Evolutionary conservation across 164 flowering plant species (phyloP), one percentile per base, ranked within the genome.

Genomic region (Dillenia suffruticosa): DNA sequence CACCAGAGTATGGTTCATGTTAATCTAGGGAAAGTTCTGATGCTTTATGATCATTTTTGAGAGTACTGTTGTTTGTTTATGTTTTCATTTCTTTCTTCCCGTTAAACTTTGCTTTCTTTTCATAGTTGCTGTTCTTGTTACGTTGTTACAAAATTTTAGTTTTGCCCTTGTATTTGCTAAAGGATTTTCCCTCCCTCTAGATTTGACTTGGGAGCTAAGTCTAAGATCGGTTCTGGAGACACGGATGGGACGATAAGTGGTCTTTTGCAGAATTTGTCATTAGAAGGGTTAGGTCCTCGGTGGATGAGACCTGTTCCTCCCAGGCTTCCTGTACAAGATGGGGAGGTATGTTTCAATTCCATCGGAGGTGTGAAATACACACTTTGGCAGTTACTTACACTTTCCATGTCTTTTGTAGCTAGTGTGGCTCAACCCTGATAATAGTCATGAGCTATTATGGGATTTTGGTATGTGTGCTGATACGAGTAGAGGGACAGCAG

Each of bases 381-480:
- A 13, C 57, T 55, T 65, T 69, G 65, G 26, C 3, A 26, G 40
- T 26, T 26, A 44, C 58, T 72, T 48, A 58, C 40, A 32, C 58
- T 64, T 61, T 51, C 10, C 40, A 52, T 52, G 43, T 46, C 8
- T 67, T 53, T 57, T 74, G 46, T 89, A 94, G 99, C 83, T 91
- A 68, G 78, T 82, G 65, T 95, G 97, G 97, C 84, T 95, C 53
- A 88, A 86, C 72, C 94, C 89, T 59, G 97, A 85, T 55, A 89
- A 82, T 68, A 84, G 76, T 70, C 96, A 92, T 74, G 97, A 92
- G 72, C 90, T 90, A 46, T 63, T 81, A 54, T 95, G 99, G 99
- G 99, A 95, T 73, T 76, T 85, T 74, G 88, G 89, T 19, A 95
- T 95, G 99, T 95, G 97, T 77, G 97, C 95, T 69, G 99, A 95